Conservation (phyloP, 768 basidiomycete genomes). For the Suillus alpinus region DNA sequence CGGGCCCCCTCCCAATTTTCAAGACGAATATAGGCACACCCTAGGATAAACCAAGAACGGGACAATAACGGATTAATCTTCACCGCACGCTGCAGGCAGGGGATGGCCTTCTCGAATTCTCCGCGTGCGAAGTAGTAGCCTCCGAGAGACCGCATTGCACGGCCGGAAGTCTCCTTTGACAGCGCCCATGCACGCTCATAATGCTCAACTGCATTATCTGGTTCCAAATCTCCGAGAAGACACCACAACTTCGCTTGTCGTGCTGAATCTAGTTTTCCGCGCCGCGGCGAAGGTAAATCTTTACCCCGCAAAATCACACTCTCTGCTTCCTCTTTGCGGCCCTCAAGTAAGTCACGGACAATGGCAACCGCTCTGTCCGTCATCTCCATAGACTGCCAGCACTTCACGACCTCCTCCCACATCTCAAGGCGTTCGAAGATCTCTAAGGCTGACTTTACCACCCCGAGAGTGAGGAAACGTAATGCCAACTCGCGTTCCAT, state of each 20-base stretch:
- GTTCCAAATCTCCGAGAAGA: slow-evolving; percentile 88
- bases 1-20: slow-evolving; percentile 85
- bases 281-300: slow-evolving; percentile 38
- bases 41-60: slow-evolving; percentile 97
- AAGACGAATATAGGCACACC: slow-evolving; percentile 79
- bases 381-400: slow-evolving; percentile 79
- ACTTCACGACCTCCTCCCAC: slow-evolving; percentile 97
- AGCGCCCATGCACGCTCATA: slow-evolving; percentile 85
- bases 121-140: slow-evolving; percentile 72
- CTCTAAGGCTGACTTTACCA: slow-evolving; percentile 85
- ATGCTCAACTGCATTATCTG: slow-evolving; percentile 62
- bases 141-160: slow-evolving; percentile 91
- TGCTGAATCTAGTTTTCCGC: slow-evolving; percentile 52
- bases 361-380: slow-evolving; percentile 75
- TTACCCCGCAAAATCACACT: slow-evolving; percentile 62
- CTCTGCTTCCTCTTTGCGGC: slow-evolving; percentile 81
- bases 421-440: slow-evolving; percentile 94
- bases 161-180: slow-evolving; percentile 75
- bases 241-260: slow-evolving; percentile 94
- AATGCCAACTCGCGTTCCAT: slow-evolving; percentile 87
- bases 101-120: slow-evolving; percentile 61
- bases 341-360: slow-evolving; percentile 83
- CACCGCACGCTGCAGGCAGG: slow-evolving; percentile 70
- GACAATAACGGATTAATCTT: slow-evolving; percentile 83
- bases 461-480: slow-evolving; percentile 82